A percentile compares a stretch with the other conserved stretches of the same genome.
Conservation (phyloP, 1,284 basidiomycete genomes). For the Mycena sp. region DNA sequence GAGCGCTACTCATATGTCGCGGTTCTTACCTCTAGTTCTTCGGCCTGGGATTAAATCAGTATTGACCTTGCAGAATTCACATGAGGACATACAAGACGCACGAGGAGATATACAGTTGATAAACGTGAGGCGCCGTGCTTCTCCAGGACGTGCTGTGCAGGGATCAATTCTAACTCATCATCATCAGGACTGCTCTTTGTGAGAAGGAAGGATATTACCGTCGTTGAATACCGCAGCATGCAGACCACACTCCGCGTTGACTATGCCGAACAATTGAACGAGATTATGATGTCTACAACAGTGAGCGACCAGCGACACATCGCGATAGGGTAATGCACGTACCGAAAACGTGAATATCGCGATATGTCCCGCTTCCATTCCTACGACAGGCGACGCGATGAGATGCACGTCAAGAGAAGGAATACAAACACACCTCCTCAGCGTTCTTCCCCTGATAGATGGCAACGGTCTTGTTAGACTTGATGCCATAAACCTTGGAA, state of each 20-base stretch:
- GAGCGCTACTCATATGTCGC: no score
- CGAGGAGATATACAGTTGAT: no score
- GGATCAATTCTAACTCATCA: no score
- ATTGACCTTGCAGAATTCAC: no score
- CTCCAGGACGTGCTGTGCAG: no score
- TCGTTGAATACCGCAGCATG: constrained; percentile 1
- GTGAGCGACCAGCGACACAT: not conserved
- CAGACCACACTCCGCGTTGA: not conserved
- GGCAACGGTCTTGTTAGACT: not conserved
- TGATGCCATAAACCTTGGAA: not conserved
- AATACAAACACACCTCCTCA: not conserved
- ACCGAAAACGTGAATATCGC: not conserved
- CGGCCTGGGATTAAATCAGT: no score
- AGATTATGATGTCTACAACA: not conserved
- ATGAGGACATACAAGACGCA: no score
- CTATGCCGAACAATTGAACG: not conserved
- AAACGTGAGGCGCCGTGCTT: no score
- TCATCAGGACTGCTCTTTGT: no score
- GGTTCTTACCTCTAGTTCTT: no score
- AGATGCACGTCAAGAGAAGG: not conserved
- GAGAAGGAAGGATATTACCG: no score
- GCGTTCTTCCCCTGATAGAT: not conserved
- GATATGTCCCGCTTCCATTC: constrained; percentile 4
- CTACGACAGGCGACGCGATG: not conserved
- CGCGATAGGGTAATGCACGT: no score